Evolutionary conservation across 179 eudicot genomes (phyloP).

Genomic region (Vitellaria paradoxa): DNA sequence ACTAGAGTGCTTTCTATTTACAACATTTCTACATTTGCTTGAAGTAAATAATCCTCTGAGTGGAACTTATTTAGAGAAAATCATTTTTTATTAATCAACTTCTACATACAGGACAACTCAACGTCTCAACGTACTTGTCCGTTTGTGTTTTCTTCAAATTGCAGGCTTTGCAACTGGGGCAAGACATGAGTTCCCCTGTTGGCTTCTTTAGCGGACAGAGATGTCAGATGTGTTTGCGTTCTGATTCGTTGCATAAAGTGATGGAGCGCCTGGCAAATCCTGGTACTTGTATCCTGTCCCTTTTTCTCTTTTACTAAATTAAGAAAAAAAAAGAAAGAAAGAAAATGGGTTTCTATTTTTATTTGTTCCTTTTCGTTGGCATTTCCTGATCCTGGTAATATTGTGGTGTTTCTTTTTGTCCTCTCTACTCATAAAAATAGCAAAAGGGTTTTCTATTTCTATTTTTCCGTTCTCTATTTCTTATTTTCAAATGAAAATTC

Average conservation of each 20-base stretch:
- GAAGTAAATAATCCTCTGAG: no score
- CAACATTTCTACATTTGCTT: no score
- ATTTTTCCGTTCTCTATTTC: not conserved
- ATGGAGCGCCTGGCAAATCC: slow-evolving; percentile 85
- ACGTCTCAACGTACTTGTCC: not conserved
- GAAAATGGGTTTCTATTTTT: no score
- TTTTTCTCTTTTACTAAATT: not conserved
- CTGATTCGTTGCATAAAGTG: slow-evolving; percentile 82
- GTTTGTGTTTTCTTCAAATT: slow-evolving; percentile 13
- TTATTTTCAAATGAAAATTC: not conserved
- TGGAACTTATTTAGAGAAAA: no score
- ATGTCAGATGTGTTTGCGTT: slow-evolving; percentile 92
- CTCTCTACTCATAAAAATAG: not conserved
- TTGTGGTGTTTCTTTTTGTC: no score
- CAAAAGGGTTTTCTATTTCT: not conserved
- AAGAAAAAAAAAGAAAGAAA: no score
- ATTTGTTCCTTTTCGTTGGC: no score
- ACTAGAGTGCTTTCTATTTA: not conserved
- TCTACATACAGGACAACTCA: not conserved
- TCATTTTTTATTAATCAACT: not conserved
- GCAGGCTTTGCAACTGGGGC: slow-evolving; percentile 89
- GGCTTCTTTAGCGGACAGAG: slow-evolving; percentile 76
- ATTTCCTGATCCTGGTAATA: no score
- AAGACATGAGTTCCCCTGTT: slow-evolving; percentile 63
- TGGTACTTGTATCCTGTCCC: slow-evolving; percentile 36